Conservation (phyloP, 2,329 filamentous ascomycete species). For the Calcarisporium arbuscula region DNA sequence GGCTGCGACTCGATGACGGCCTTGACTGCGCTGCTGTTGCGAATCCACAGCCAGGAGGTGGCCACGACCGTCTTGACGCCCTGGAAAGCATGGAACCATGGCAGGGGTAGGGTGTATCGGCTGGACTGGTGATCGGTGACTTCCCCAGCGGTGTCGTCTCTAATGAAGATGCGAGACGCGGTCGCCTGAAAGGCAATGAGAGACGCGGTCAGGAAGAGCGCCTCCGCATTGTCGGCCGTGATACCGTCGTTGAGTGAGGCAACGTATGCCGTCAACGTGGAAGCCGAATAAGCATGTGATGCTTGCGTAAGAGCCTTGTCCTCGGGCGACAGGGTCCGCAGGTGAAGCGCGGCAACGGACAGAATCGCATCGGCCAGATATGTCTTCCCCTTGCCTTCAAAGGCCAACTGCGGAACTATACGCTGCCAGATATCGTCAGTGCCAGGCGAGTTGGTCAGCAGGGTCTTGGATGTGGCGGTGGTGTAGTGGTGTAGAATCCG, state of each 20-base stretch:
- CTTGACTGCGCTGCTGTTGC: constrained; percentile 49
- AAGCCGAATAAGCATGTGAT: constrained; percentile 60
- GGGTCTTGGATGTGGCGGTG: constrained; percentile 52
- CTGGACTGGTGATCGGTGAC: constrained; percentile 26
- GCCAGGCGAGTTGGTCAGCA: constrained; percentile 45
- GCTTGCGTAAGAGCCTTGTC: constrained; percentile 55
- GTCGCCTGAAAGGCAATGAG: constrained; percentile 63
- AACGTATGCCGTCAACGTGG: constrained; percentile 55
- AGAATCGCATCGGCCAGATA: constrained; percentile 59
- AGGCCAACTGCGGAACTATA: constrained; percentile 55
- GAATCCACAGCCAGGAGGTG: constrained; percentile 58
- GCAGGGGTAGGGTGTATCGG: constrained; percentile 52
- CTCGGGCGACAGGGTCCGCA: constrained; percentile 49
- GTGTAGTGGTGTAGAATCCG: constrained; percentile 61
- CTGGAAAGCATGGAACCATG: constrained; percentile 63
- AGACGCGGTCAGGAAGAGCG: constrained; percentile 55
- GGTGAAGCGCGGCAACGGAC: constrained; percentile 57
- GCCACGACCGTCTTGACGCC: constrained; percentile 61
- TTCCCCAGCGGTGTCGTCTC: constrained; percentile 47
- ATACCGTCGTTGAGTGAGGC: constrained; percentile 50
- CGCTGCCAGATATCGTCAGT: constrained; percentile 54
- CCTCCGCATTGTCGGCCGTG: constrained; percentile 52
- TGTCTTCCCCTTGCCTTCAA: constrained; percentile 47
- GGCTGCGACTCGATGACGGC: constrained; percentile 60
- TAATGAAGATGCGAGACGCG: constrained; percentile 54